Conservation (phyloP, 306 rosid species). For the Morella rubra region DNA sequence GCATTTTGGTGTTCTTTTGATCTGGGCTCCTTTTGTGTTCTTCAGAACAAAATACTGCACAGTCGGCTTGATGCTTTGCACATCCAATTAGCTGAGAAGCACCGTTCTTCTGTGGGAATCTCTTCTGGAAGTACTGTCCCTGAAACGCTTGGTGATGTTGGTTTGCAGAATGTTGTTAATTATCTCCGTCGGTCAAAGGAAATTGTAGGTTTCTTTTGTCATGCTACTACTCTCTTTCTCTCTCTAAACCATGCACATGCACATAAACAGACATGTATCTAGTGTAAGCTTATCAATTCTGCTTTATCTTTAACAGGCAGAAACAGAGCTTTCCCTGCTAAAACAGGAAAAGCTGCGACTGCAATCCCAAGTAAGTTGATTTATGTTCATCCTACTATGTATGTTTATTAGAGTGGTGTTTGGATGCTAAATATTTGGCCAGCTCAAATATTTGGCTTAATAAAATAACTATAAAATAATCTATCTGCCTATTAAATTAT, state of each 20-base stretch:
- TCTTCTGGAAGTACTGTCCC: slow-evolving; percentile 46
- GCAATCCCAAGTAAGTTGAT: slow-evolving; percentile 69
- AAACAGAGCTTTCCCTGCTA: slow-evolving; percentile 79
- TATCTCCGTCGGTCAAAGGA: slow-evolving; percentile 93
- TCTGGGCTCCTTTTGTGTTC: slow-evolving; percentile 9
- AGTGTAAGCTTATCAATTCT: not conserved
- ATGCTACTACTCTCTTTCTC: slow-evolving; percentile 15
- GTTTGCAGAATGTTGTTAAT: slow-evolving; percentile 70
- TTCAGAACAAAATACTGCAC: slow-evolving; percentile 87
- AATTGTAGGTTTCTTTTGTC: slow-evolving; percentile 54
- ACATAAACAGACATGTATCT: not conserved
- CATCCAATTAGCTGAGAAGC: slow-evolving; percentile 84
- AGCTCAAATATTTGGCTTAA: too few relatives aligned
- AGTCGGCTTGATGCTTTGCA: slow-evolving; percentile 87
- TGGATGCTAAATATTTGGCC: too few relatives aligned
- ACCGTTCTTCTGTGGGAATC: slow-evolving; percentile 67
- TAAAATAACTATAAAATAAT: too few relatives aligned
- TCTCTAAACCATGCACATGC: not conserved
- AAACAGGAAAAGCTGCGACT: slow-evolving; percentile 85
- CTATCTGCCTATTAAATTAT: too few relatives aligned
- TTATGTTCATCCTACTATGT: not conserved
- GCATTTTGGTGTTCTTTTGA: slow-evolving; percentile 14
- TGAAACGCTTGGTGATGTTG: slow-evolving; percentile 51
- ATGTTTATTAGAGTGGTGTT: not conserved
- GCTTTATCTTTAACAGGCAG: slow-evolving; percentile 61